Evolutionary conservation across 2,329 filamentous ascomycete genomes (phyloP), one percentile per base, ranked within the genome.

Genomic region (Pseudogymnoascus sp.): DNA sequence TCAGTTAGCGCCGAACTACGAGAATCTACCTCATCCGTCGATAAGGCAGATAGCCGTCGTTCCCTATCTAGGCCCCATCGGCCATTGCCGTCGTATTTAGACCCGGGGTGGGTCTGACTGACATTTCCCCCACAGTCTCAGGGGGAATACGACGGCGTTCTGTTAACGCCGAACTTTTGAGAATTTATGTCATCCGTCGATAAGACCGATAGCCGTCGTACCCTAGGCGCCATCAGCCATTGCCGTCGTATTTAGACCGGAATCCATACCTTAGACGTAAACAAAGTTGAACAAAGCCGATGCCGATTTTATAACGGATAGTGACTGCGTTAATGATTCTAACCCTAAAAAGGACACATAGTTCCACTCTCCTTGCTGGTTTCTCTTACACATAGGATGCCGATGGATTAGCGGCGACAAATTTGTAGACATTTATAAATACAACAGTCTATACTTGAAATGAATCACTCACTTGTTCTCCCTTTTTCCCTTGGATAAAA

Each of bases 371-470:
- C 37, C 37, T 19, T 16, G 8, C 6, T 40, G n/a, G n/a, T 19
- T 40, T 40, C n/a, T 40, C 37, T 40, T 40, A 40, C 37, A 40
- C 37, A 40, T 40, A 16, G 37, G n/a, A 40, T 40, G n/a, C 37
- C n/a, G 37, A 40, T 40, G 37, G n/a, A 40, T 40, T 40, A 19
- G 37, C n/a, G n/a, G 37, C n/a, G 37, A 40, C n/a, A 40, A 40
- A 40, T 19, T 40, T 40, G 37, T 19, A 10, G 37, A 40, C 37
- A 40, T 40, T 19, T 40, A 40, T 40, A 40, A 40, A 40, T 40
- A 40, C 37, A 40, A 19, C 37, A 40, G 37, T 40, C 37, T 16
- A 40, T 40, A 16, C 37, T 40, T 72, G 37, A 40, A 40, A 40
- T 40, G n/a, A 40, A 40, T 40, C 14, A 40, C 37, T 40, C 37